Evolutionary conservation across 1,284 basidiomycete species (phyloP), one percentile per base, ranked within the genome.

Genomic region (Stygiomarasmius scandens): DNA sequence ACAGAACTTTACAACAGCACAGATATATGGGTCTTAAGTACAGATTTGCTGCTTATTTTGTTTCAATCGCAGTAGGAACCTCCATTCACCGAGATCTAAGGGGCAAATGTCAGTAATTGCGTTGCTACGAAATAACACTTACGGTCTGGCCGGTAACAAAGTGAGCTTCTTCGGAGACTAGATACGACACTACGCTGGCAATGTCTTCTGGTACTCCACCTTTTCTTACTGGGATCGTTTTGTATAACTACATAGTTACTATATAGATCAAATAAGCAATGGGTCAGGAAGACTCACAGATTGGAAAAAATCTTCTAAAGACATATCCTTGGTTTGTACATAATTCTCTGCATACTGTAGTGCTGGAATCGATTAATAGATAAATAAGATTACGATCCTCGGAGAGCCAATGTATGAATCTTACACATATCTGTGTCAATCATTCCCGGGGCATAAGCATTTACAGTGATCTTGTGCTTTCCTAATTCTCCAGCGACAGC

Each of bases 401-500:
- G 38, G 5, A 41, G 16, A 19, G 16, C 8, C 16, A 16, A 41
- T 9, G 11, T n/a, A 41, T 6, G 4, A 4, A 9, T 16, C 38
- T 41, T 41, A 41, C 38, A 41, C 11, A 19, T 19, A 16, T 12
- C 14, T 5, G 38, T 41, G 16, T 9, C 16, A 5, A 41, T n/a
- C n/a, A n/a, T 16, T 12, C 51, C 45, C 2, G 52, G 50, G 9
- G 55, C 56, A 24, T 60, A 52, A 11, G 54, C 23, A 22, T 59
- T 59, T 22, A 59, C 53, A 16, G 58, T 55, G 23, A 54, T 58
- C 4, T 47, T 47, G 36, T 56, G 36, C 24, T 49, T 16, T 29
- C 54, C 58, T 19, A 60, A 41, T 38, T 56, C 54, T 16, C 46
- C 22, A 27, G 60, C 60, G 10, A 34, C 54, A 38, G 54, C 45